Evolutionary conservation across 345 rosid species (phyloP), one percentile per base, ranked within the genome.

Genomic region (Citrus maxima): DNA sequence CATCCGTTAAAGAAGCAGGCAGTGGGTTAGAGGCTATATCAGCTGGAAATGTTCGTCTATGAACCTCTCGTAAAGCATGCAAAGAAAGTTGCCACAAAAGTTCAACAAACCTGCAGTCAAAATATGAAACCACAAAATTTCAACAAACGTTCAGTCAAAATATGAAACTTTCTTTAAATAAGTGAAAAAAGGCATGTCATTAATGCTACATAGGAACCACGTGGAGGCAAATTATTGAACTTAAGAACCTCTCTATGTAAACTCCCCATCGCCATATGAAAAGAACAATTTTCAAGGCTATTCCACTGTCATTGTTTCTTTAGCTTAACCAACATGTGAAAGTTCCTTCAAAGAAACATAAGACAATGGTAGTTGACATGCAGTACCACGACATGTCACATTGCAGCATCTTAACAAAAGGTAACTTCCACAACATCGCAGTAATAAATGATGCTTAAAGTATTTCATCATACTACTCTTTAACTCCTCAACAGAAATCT

Each of bases 11-110:
- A 38, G 98, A 89, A 81, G 98, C 93, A 81, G 99, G 99, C 64
- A 96, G 76, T 4, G 99, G 98, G 75, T 88, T 94, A 71, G 95
- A 89, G 71, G 91, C 91, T 28, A 90, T 91, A 87, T 96, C 99
- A 67, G 90, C 86, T 58, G 98, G 84, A 90, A 96, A 96, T 51
- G 98, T 96, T 76, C 98, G 87, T 72, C 98, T 89, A 71, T 96
- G 98, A 81, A 96, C 99, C 86, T 96, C 99, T 67, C 97, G 84
- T 68, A 96, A 70, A 4, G 99, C 99, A 89, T 96, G 99, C 88
- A 96, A 81, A 65, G 99, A 96, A 81, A 96, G 98, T 86, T 96
- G 97, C 99, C 99, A 96, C 70, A 96, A 82, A 73, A 96, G 97
- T 81, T 96, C 99, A 70, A 96, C 97, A 86, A 96, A 96, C 89